Evolutionary conservation across 2,329 filamentous ascomycete genomes (phyloP).

Genomic region (Phaeoacremonium minimum): DNA sequence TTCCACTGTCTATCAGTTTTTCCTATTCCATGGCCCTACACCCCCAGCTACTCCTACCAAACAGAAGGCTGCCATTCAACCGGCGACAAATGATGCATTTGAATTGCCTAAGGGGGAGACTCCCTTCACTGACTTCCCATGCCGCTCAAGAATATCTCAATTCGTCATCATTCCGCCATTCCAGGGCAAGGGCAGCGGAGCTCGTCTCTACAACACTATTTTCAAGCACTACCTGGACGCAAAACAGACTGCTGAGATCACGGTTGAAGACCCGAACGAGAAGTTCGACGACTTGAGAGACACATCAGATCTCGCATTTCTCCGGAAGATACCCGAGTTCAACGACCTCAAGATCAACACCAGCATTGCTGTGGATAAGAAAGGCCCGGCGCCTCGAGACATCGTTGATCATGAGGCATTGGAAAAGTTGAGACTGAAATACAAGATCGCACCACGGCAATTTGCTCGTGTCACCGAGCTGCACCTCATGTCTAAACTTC

Average conservation of each 20-base stretch:
- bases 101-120: constrained; percentile 26
- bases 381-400: constrained; percentile 38
- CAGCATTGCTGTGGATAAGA: constrained; percentile 40
- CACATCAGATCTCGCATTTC: constrained; percentile 63
- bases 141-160: constrained; percentile 83
- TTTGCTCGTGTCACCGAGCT: constrained; percentile 73
- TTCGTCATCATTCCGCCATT: constrained; percentile 88
- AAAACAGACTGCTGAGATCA: constrained; percentile 72
- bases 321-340: constrained; percentile 58
- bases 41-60: constrained; percentile 32
- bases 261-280: constrained; percentile 91
- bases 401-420: constrained; percentile 57
- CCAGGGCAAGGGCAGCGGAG: constrained; percentile 75
- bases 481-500: constrained; percentile 61
- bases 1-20: constrained; percentile 86
- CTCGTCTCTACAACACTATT: constrained; percentile 75
- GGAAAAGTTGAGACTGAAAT: constrained; percentile 51
- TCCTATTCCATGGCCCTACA: constrained; percentile 51
- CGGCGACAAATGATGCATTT: constrained; percentile 26
- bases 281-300: constrained; percentile 78
- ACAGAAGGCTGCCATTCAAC: constrained; percentile 6
- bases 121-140: constrained; percentile 59
- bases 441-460: constrained; percentile 74
- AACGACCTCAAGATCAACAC: constrained; percentile 50
- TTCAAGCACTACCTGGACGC: constrained; percentile 66